Evolutionary conservation across 805 yeast genomes (phyloP).

Genomic region (Cyberlindnera maritima): DNA sequence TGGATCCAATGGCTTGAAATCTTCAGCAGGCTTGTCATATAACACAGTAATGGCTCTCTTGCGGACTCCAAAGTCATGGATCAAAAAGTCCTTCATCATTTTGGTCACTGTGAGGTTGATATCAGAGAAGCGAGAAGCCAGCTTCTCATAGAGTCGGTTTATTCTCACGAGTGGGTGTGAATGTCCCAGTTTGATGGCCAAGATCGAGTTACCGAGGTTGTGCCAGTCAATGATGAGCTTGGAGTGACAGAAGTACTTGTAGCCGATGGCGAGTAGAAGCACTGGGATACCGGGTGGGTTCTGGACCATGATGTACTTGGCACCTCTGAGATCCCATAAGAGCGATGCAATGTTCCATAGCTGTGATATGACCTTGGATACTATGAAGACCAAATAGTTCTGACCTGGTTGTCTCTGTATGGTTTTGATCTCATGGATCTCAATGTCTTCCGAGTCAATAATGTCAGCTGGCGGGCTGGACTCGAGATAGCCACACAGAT

Average conservation of each 20-base stretch:
- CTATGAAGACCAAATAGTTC: slow-evolving; percentile 59
- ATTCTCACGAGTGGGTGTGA: slow-evolving; percentile 57
- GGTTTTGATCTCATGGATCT: slow-evolving; percentile 45
- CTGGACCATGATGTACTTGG: slow-evolving; percentile 71
- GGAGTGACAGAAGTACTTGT: slow-evolving; percentile 51
- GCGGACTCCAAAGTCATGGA: slow-evolving; percentile 51
- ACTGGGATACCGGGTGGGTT: slow-evolving; percentile 94
- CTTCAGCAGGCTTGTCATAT: slow-evolving; percentile 82
- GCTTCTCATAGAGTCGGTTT: slow-evolving; percentile 60
- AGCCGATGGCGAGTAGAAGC: slow-evolving; percentile 57
- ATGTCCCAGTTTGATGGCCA: slow-evolving; percentile 59
- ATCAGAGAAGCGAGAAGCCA: slow-evolving; percentile 61
- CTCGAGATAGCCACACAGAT: slow-evolving; percentile 79
- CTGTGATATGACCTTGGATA: slow-evolving; percentile 59
- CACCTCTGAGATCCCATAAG: slow-evolving; percentile 53
- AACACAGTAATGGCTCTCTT: slow-evolving; percentile 54
- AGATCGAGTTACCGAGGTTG: slow-evolving; percentile 81
- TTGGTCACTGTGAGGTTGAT: slow-evolving; percentile 79
- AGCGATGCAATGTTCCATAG: slow-evolving; percentile 42
- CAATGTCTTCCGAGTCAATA: slow-evolving; percentile 47
- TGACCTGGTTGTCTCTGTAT: slow-evolving; percentile 36
- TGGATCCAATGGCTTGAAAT: slow-evolving; percentile 48
- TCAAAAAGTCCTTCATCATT: slow-evolving; percentile 62
- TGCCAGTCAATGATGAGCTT: slow-evolving; percentile 92
- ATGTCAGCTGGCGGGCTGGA: slow-evolving; percentile 50